Evolutionary conservation across 163 green algal genomes (phyloP).

Genomic region (Scenedesmus sp.): DNA sequence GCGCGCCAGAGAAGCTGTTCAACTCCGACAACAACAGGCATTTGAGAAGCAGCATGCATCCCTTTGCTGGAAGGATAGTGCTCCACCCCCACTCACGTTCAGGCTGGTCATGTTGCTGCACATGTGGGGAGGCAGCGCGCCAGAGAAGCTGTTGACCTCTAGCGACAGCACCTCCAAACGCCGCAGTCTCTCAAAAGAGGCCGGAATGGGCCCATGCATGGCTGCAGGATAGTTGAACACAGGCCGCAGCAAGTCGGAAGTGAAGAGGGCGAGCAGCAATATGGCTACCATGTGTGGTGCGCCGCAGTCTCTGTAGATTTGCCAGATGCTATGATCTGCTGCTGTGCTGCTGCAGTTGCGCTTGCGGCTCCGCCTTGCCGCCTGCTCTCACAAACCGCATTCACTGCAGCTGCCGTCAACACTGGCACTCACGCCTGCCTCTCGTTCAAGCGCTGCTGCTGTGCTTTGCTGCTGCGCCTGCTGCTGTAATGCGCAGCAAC

Average conservation of each 20-base stretch:
- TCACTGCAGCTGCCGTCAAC: neutral
- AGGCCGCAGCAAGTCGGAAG: neutral
- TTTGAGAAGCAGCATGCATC: no score
- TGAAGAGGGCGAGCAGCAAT: neutral
- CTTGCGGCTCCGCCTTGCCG: neutral
- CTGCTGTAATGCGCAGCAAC: neutral
- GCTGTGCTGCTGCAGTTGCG: neutral
- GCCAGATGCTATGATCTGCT: neutral
- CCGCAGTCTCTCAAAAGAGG: neutral
- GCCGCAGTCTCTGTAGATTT: no score
- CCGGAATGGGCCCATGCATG: neutral
- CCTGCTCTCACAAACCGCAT: neutral
- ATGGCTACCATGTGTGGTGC: neutral
- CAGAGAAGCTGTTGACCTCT: slow-evolving; percentile 20
- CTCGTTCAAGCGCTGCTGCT: neutral
- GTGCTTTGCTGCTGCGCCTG: neutral
- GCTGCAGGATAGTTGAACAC: neutral
- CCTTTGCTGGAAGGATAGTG: no score
- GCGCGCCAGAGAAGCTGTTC: neutral
- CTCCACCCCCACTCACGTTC: neutral
- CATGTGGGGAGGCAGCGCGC: slow-evolving; percentile 3
- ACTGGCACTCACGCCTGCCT: neutral
- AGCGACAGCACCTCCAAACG: slow-evolving; percentile 1
- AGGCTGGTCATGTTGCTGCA: slow-evolving; percentile 15
- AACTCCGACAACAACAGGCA: neutral